These are phyloP conservation scores for Umbelopsis sp. DNA, from an alignment of 192 early-diverging fungal species.

Conservation along the genomic window DNA sequence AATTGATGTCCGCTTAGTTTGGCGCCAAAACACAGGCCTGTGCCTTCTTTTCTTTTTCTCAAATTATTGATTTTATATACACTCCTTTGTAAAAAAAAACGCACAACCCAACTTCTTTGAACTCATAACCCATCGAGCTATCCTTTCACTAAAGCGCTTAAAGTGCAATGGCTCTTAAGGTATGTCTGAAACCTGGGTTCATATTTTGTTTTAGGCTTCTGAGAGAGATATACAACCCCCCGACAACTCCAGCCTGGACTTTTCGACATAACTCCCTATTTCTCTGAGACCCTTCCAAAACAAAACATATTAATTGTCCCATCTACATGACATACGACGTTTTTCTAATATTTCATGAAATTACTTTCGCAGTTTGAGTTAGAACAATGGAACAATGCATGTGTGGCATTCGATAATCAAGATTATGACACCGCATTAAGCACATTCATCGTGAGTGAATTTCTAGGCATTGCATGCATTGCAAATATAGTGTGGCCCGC, in stretches of 20 bases:
- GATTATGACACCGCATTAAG: conserved; percentile 67
- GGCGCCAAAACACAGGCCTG: conserved; percentile 3
- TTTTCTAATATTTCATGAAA: conserved; percentile 17
- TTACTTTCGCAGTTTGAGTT: conserved; percentile 62
- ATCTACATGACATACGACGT: background rate
- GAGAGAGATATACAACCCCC: background rate
- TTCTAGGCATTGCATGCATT: background rate
- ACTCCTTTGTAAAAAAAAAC: conserved; percentile 11
- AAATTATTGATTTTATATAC: background rate
- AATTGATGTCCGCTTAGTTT: background rate
- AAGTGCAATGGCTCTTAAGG: conserved; percentile 22
- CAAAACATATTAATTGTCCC: background rate
- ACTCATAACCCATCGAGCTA: background rate
- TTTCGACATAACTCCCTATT: background rate
- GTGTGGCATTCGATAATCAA: conserved; percentile 68
- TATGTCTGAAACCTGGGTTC: background rate
- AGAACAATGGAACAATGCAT: conserved; percentile 76
- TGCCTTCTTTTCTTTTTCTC: background rate
- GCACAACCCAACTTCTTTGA: background rate
- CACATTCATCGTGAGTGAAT: conserved; percentile 61
- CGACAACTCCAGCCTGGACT: background rate
- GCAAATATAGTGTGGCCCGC: too few species aligned
- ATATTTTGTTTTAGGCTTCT: too few species aligned
- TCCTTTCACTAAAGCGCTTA: background rate
- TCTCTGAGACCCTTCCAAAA: background rate